Conservation (phyloP, 495 filamentous ascomycete species). For the Paragyromitra xinjiangensis region DNA sequence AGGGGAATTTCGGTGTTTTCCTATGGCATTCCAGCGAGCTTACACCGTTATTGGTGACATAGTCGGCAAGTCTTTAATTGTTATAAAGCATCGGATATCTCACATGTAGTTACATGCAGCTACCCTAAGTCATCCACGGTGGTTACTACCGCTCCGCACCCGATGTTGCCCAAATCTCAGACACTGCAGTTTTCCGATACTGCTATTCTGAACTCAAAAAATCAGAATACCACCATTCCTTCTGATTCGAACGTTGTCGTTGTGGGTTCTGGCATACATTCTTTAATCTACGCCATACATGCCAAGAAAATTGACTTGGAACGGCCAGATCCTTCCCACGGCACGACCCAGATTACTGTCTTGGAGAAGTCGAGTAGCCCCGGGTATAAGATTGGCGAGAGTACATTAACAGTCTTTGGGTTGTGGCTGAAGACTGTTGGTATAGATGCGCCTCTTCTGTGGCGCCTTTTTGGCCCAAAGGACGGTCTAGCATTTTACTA, state of each 20-base stretch:
- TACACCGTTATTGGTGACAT: neutral
- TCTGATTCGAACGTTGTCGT: constrained; percentile 7
- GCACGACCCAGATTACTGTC: constrained; percentile 10
- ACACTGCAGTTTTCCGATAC: neutral
- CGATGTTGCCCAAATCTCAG: neutral
- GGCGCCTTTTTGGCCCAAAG: constrained; percentile 7
- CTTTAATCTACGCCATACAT: constrained; percentile 22
- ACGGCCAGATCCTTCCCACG: constrained; percentile 6
- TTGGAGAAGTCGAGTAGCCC: constrained; percentile 13
- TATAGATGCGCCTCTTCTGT: constrained; percentile 18
- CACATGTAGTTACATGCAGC: neutral
- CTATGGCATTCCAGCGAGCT: neutral
- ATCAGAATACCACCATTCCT: neutral
- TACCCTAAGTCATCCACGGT: neutral
- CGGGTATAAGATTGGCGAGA: constrained; percentile 16
- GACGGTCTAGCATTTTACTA: constrained; percentile 22
- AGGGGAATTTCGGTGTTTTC: neutral
- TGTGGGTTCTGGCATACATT: constrained; percentile 22
- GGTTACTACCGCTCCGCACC: neutral
- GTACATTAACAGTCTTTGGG: constrained; percentile 16
- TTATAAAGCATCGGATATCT: constrained; percentile 9
- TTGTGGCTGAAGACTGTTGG: constrained; percentile 25
- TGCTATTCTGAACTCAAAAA: constrained; percentile 10
- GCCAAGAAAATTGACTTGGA: constrained; percentile 23
- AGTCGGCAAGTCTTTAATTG: neutral